Conservation (phyloP, 2,329 filamentous ascomycete genomes). For the Penicillium freii region DNA sequence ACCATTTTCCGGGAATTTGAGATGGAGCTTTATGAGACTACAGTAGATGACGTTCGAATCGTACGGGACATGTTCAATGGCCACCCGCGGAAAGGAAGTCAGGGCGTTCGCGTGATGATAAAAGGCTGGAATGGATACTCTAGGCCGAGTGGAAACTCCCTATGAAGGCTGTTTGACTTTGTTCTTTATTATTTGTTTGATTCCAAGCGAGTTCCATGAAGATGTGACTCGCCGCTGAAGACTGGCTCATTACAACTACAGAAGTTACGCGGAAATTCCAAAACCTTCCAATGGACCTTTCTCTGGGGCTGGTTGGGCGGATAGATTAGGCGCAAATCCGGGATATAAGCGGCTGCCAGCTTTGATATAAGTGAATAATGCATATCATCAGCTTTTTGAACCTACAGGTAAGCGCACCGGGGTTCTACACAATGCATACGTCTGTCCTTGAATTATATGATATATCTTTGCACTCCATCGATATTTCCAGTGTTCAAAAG, state of each 20-base stretch:
- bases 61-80: constrained; percentile 28
- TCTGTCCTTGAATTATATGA: not conserved
- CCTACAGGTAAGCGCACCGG: not conserved
- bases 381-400: not conserved
- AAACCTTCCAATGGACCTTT: not conserved
- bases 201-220: not conserved
- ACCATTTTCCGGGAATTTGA: constrained; percentile 31
- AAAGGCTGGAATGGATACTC: not conserved
- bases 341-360: not conserved
- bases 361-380: not conserved
- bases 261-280: not conserved
- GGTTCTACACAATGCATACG: not conserved
- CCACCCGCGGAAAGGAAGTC: constrained; percentile 14
- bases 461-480: not conserved
- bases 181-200: not conserved
- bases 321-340: not conserved
- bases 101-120: constrained; percentile 23
- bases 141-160: too few species aligned
- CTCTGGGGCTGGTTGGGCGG: not conserved
- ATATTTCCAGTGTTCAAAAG: not conserved
- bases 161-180: not conserved
- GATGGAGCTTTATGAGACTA: constrained; percentile 35
- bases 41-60: constrained; percentile 29
- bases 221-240: not conserved
- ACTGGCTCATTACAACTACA: not conserved